Evolutionary conservation across 306 rosid species (phyloP), one percentile per base, ranked within the genome.

Genomic region (Sicyos edulis): DNA sequence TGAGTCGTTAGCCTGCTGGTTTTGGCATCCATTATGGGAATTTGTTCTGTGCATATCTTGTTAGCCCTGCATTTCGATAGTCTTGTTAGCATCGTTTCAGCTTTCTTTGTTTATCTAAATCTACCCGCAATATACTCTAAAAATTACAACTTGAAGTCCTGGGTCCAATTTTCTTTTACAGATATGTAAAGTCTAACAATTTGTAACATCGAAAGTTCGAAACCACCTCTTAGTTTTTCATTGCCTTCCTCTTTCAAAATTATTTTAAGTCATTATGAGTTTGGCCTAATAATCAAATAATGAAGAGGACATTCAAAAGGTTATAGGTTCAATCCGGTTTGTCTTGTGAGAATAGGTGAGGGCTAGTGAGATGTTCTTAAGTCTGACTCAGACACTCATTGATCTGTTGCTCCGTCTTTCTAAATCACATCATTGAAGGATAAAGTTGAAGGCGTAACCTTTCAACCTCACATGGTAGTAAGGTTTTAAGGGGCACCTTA

Each of bases 401-500:
- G 0, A 65, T 10, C 20, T 22, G 71, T 42, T 16, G 29, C 42
- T 40, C 29, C 22, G 24, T 45, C 52, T 40, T 17, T 45, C 52
- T 40, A 40, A 64, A 40, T 64, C 8, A 37, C 44, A 37, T 37
- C 44, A 32, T 32, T 32, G 32, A 26, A 26, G 34, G 69, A 44
- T 65, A 11, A 20, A 10, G 70, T n/a, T 63, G 24, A 63, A 44
- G 54, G 34, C 17, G 20, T 44, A 19, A 64, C 53, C 71, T 19
- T 64, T 65, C 53, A 20, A 65, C 11, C 1, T 4, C 26, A 6
- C 2, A 1, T 65, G 53, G 34, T 16, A 40, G 70, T 54, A 40
- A 40, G 2, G 19, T 64, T 64, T 17, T 64, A 42, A 64, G 70
- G 70, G 70, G 70, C 16, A 64, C 72, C 54, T 21, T 44, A 11